These are phyloP conservation scores for Dryadomyces sulphureus DNA, from an alignment of 2,329 filamentous ascomycete genomes.

Conservation along the genomic window DNA sequence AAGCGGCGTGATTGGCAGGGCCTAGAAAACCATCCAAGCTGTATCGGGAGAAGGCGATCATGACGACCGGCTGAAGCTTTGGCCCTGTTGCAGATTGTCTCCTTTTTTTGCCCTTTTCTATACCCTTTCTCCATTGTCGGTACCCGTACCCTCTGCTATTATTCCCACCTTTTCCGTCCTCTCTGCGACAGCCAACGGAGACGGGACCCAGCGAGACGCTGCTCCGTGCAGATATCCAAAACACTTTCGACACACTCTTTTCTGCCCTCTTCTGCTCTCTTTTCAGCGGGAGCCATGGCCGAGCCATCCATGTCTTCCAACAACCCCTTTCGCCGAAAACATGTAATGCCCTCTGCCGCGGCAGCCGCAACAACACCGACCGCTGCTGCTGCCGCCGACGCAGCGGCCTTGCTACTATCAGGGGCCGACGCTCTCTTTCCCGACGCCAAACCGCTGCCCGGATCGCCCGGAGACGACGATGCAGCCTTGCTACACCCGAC, in stretches of 20 bases:
- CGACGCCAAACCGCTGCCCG: no score
- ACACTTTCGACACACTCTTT: background rate
- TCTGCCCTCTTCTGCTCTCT: background rate
- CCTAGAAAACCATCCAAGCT: background rate
- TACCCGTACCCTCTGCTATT: background rate
- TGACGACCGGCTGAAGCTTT: constrained; percentile 3
- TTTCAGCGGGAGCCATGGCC: constrained; percentile 17
- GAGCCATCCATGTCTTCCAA: constrained; percentile 25
- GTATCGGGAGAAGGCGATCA: background rate
- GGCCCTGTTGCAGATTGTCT: background rate
- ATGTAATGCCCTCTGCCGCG: constrained; percentile 5
- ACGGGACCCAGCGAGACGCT: background rate
- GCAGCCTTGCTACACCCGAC: constrained; percentile 15
- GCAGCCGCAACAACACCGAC: constrained; percentile 4
- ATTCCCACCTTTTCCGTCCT: background rate
- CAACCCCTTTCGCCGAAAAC: constrained; percentile 38
- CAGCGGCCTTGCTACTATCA: no score
- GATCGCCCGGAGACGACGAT: constrained; percentile 4
- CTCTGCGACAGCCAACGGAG: background rate
- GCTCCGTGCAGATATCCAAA: no score
- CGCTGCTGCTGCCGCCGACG: constrained; percentile 10
- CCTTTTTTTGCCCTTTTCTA: background rate
- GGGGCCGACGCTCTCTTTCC: constrained; percentile 15
- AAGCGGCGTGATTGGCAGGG: no score
- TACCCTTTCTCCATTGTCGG: background rate